phyloP scores from a whole-genome alignment of 176 grass and related monocot genomes.

The Bolboschoenus planiculmis region DNA sequence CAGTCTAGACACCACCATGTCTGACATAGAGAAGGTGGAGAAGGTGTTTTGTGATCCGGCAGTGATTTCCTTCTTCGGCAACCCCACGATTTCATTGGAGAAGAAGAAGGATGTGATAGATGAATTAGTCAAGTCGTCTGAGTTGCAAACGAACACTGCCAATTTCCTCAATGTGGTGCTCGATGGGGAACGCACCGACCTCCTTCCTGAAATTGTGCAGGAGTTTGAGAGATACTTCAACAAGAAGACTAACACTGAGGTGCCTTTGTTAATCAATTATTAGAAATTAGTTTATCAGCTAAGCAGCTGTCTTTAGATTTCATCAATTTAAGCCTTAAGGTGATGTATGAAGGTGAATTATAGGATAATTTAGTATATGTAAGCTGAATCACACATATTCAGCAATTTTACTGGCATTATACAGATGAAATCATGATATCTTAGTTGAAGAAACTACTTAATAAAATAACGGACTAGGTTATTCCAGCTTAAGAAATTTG shows the following conservation, averaged over 20 bases:
- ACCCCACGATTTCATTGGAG: slow-evolving; percentile 52
- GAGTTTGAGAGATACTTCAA: slow-evolving; percentile 84
- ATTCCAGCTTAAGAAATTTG: background rate
- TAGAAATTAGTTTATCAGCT: background rate
- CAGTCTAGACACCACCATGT: slow-evolving; percentile 45
- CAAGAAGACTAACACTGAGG: slow-evolving; percentile 59
- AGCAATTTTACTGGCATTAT: background rate
- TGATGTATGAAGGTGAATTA: background rate
- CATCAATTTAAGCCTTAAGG: background rate
- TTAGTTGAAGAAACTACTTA: background rate
- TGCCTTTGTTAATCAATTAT: background rate
- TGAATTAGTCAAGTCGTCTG: slow-evolving; percentile 51
- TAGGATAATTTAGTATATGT: background rate
- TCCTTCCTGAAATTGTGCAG: slow-evolving; percentile 52
- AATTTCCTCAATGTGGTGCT: slow-evolving; percentile 84
- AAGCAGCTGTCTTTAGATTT: background rate
- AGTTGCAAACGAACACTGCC: slow-evolving; percentile 51
- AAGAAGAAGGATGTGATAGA: slow-evolving; percentile 54
- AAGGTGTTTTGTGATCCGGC: slow-evolving; percentile 52
- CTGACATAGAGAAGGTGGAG: slow-evolving; percentile 72
- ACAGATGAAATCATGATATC: no score
- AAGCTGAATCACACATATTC: background rate
- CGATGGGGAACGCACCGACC: slow-evolving; percentile 42
- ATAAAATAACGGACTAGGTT: background rate
- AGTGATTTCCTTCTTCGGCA: slow-evolving; percentile 70